Base-by-base conservation (phyloP, 805 yeast genomes). In the Yarrowia sp. region DNA sequence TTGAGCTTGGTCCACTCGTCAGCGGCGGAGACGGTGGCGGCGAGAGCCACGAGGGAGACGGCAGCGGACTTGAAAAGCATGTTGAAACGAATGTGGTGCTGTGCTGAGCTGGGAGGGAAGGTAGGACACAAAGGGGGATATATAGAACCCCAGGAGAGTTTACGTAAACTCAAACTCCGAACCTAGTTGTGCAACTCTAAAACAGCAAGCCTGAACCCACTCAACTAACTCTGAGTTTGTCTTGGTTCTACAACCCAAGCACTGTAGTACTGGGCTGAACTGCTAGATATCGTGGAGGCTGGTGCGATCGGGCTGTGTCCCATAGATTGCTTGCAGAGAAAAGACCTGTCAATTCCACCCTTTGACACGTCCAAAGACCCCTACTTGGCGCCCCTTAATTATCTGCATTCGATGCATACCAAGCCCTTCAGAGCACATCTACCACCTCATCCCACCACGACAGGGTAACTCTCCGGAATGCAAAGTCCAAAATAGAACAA, bases 1-100 rank as follows among this genome's bases (percentile, higher is more conserved):
- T 51, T 51, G 44, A 51, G 44, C 59, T 25, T 51, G 44, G 59
- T 22, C 59, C 59, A 47, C 38, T 47, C 38, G 44, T 51, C 59
- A 12, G 59, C 59, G 33, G 44, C 59, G 14, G 55, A 47, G 38
- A 21, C 55, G 21, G 55, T 21, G 55, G 38, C 38, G 38, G 38
- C 55, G n/a, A 47, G 55, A 31, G 55, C 38, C 19, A 47, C 16
- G 38, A 47, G 55, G 21, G 55, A 31, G 38, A 47, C 38, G 38
- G 55, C 55, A 32, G 55, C 55, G 55, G 55, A 31, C 38, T 32
- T 31, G 55, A 47, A 47, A 27, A 31, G 55, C 55, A 47, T 47
- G 25, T 2, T 31, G 36, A 47, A 39, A 47, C 55, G 55, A 47
- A 22, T 47, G 55, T 47, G 38, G 27, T 31, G 44, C 29, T 39